These are phyloP conservation scores for Scleromitrula shiraiana DNA, from an alignment of 2,329 filamentous ascomycete genomes.

Conservation along the genomic window DNA sequence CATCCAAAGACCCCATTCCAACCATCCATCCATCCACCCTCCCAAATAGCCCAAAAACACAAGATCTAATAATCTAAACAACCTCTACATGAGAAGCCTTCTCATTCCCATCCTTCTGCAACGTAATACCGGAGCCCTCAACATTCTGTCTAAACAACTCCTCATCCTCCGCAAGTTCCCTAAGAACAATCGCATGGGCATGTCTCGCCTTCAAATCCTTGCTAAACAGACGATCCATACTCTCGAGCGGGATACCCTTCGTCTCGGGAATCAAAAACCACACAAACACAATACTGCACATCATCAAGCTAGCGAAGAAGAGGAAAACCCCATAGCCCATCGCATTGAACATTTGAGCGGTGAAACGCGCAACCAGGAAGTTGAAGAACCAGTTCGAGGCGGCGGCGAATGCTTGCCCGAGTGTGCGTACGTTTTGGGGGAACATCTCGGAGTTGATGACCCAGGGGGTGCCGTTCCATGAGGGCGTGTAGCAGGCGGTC, in stretches of 20 bases:
- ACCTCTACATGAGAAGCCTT: slow-evolving; percentile 10
- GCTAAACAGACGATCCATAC: slow-evolving; percentile 55
- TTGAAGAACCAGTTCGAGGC: slow-evolving; percentile 63
- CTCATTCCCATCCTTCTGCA: slow-evolving; percentile 15
- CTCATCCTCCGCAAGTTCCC: slow-evolving; percentile 22
- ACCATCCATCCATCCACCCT: too few species aligned
- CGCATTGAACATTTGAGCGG: slow-evolving; percentile 52
- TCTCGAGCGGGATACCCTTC: slow-evolving; percentile 56
- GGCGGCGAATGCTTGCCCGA: slow-evolving; percentile 65
- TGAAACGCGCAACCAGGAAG: slow-evolving; percentile 61
- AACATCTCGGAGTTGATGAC: slow-evolving; percentile 26
- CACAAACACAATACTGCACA: slow-evolving; percentile 49
- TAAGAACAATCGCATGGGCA: slow-evolving; percentile 23
- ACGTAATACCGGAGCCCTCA: slow-evolving; percentile 8
- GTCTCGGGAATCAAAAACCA: slow-evolving; percentile 60
- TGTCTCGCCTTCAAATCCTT: slow-evolving; percentile 14
- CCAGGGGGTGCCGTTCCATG: slow-evolving; percentile 26
- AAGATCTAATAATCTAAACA: too few species aligned
- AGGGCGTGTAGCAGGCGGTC: slow-evolving; percentile 37
- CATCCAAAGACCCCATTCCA: too few species aligned
- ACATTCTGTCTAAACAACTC: slow-evolving; percentile 16
- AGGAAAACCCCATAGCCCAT: slow-evolving; percentile 60
- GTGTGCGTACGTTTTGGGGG: slow-evolving; percentile 52
- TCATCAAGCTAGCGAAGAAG: slow-evolving; percentile 58
- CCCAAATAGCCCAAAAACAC: too few species aligned